Base-by-base conservation (phyloP, 129 eudicot genomes). In the Pittosporum tobira region DNA sequence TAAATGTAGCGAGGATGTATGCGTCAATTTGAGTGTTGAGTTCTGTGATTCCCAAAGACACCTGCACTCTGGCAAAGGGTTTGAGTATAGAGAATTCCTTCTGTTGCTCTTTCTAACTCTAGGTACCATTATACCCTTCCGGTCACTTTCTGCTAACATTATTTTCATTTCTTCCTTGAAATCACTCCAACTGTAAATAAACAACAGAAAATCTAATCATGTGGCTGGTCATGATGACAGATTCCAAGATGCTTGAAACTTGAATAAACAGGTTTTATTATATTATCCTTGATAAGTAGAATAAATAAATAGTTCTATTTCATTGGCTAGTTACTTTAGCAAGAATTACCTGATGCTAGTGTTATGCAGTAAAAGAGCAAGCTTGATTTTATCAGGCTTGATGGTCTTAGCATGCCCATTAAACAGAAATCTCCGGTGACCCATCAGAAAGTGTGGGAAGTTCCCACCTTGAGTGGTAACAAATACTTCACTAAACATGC, bases 381-480 rank as follows among this genome's bases (percentile, higher is more conserved):
- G 87, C 77, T 78, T 85, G 64, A 61, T 75, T 73, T 85, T 90
- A 66, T 90, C 94, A 24, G 98, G 98, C 67, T 65, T 76, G 69
- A 90, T 80, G 40, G 89, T 90, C 72, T 80, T 86, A 27, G 95
- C 80, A 67, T 90, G 98, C 21, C 95, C 89, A 22, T 71, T 68
- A 60, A 75, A 79, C 18, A 82, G 60, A 73, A 75, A 86, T 66
- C 76, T 81, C 27, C 98, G 75, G 49, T 90, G 98, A 31, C 98
- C 98, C 84, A 76, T 80, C 19, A 90, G 66, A 75, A 90, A 85
- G 61, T 90, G 95, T n/a, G 98, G 97, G 63, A 90, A 90, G 75
- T 90, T 90, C 69, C 98, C 98, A 54, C 95, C 98, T 71, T 90
- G 98, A 18, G 94, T 85, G 49, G 89, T 83, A 47, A 85, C 84